These are phyloP conservation scores for Diplogelasinospora grovesii DNA, from an alignment of 495 filamentous ascomycete genomes.

Conservation along the genomic window DNA sequence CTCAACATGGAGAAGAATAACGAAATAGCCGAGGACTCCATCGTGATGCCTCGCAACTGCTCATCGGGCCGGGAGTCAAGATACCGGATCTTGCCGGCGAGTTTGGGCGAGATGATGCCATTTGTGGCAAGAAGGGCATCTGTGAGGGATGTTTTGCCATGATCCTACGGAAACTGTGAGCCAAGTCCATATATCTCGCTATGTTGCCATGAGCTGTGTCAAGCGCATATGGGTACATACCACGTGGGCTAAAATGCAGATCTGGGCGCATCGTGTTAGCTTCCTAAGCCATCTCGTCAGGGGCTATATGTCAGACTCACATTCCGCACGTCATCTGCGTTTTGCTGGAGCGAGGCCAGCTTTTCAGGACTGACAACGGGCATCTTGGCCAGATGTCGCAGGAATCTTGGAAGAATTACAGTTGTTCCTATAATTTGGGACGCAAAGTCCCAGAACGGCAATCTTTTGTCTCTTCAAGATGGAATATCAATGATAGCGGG, in stretches of 20 bases:
- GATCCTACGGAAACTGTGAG: slow-evolving; percentile 54
- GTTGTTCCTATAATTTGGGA: neutral
- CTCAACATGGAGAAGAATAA: slow-evolving; percentile 86
- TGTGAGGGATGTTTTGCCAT: slow-evolving; percentile 97
- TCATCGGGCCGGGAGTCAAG: slow-evolving; percentile 96
- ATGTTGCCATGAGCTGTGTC: too few relatives aligned
- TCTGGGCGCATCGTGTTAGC: too few relatives aligned
- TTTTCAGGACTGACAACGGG: slow-evolving; percentile 83
- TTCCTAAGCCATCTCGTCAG: too few relatives aligned
- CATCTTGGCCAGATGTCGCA: slow-evolving; percentile 50
- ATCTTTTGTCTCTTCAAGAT: too few relatives aligned
- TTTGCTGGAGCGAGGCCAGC: slow-evolving; percentile 75
- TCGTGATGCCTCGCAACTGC: slow-evolving; percentile 94
- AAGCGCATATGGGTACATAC: slow-evolving; percentile 19
- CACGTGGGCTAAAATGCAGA: slow-evolving; percentile 96
- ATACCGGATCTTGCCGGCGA: slow-evolving; percentile 97
- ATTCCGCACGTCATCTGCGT: slow-evolving; percentile 82
- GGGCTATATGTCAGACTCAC: slow-evolving; percentile 45
- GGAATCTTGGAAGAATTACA: neutral
- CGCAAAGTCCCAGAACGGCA: too few relatives aligned
- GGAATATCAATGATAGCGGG: neutral
- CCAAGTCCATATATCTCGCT: neutral
- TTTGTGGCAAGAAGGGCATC: slow-evolving; percentile 97
- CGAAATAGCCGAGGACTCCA: slow-evolving; percentile 98
- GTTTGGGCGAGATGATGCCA: slow-evolving; percentile 96